Percentiles rank a stretch among this genome's conserved stretches.
Evolutionary conservation across 768 basidiomycete species (phyloP).

Genomic region (Xanthoconium purpureum): DNA sequence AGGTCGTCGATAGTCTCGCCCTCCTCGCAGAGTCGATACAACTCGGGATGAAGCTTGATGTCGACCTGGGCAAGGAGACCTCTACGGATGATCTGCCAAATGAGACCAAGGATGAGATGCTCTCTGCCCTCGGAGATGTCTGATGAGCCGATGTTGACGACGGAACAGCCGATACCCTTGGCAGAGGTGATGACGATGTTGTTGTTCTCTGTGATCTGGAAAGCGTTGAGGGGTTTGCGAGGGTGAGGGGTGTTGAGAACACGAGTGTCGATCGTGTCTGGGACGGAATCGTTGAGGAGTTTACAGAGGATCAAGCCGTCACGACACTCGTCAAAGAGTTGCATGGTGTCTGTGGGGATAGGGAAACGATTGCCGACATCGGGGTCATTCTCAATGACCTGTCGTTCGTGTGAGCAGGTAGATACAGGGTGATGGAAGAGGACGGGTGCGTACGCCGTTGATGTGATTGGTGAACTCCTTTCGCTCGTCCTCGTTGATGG

Average conservation of each 20-base stretch:
- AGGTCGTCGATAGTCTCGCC: slow-evolving; percentile 97
- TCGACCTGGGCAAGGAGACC: slow-evolving; percentile 94
- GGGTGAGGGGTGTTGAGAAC: slow-evolving; percentile 87
- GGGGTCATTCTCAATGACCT: slow-evolving; percentile 90
- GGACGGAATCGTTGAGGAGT: slow-evolving; percentile 98
- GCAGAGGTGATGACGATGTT: slow-evolving; percentile 98
- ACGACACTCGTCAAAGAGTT: slow-evolving; percentile 94
- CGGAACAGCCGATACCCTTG: slow-evolving; percentile 97
- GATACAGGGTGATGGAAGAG: background rate
- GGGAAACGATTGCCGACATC: slow-evolving; percentile 83
- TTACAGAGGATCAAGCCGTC: slow-evolving; percentile 97
- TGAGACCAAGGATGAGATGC: slow-evolving; percentile 94
- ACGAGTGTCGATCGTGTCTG: slow-evolving; percentile 98
- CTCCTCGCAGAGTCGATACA: slow-evolving; percentile 94
- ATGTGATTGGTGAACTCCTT: slow-evolving; percentile 98
- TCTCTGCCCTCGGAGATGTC: slow-evolving; percentile 93
- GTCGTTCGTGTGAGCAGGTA: slow-evolving; percentile 8
- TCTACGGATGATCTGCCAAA: slow-evolving; percentile 97
- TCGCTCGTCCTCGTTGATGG: slow-evolving; percentile 95
- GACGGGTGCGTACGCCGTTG: slow-evolving; percentile 66
- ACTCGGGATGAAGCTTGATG: slow-evolving; percentile 96
- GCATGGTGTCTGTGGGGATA: slow-evolving; percentile 96
- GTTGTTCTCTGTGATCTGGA: slow-evolving; percentile 99
- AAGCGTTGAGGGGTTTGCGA: slow-evolving; percentile 88
- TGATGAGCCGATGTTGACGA: slow-evolving; percentile 95